Evolutionary conservation across 2,329 filamentous ascomycete species (phyloP).

Genomic region (Ophiosphaerella narmari): DNA sequence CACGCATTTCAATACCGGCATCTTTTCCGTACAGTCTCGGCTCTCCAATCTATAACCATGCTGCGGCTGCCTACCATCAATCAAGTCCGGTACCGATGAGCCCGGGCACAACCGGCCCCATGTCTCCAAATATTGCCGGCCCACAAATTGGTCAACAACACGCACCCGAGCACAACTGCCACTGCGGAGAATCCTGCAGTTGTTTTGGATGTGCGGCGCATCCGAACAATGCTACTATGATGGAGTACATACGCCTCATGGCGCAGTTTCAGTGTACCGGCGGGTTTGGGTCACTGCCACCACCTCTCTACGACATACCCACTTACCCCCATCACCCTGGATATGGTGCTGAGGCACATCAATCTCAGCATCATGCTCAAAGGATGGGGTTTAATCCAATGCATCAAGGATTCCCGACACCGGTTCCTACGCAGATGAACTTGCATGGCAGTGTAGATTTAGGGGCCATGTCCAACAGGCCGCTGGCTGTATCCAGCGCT

Average conservation of each 20-base stretch:
- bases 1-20: constrained; percentile 16
- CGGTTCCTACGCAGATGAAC: constrained; percentile 20
- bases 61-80: constrained; percentile 35
- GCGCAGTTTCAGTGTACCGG: constrained; percentile 43
- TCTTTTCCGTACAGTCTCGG: constrained; percentile 34
- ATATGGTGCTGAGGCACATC: constrained; percentile 31
- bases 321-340: constrained; percentile 41
- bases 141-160: constrained; percentile 36
- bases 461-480: constrained; percentile 21
- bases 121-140: constrained; percentile 30
- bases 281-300: constrained; percentile 34
- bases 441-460: constrained; percentile 27
- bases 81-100: constrained; percentile 41
- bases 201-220: constrained; percentile 72
- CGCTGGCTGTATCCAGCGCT: constrained; percentile 16
- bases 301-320: constrained; percentile 42
- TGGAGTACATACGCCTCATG: constrained; percentile 55
- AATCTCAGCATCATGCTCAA: constrained; percentile 11
- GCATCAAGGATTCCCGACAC: constrained; percentile 21
- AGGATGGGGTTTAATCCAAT: constrained; percentile 18
- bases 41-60: constrained; percentile 42
- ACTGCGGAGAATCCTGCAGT: constrained; percentile 68
- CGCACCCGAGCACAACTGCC: constrained; percentile 57
- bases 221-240: constrained; percentile 68
- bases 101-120: constrained; percentile 11